Conservation (phyloP, 139 green algal species). For the Tetradesmus lagerheimii region DNA sequence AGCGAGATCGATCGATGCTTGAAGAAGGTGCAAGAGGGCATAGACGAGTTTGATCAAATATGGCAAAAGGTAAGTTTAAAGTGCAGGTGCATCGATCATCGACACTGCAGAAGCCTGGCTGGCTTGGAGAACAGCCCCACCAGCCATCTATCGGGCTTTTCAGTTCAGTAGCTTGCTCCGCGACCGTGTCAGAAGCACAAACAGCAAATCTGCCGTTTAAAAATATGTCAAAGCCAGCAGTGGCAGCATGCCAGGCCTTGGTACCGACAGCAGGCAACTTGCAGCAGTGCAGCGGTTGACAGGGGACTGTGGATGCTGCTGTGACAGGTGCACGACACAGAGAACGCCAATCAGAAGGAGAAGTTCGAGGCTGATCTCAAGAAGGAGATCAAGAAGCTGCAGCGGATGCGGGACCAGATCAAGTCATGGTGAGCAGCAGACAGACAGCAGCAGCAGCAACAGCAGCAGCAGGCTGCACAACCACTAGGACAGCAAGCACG, state of each 20-base stretch:
- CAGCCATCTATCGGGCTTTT: background rate
- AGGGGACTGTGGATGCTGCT: background rate
- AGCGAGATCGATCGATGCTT: constrained; percentile 90
- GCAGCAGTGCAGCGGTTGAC: constrained; percentile 32
- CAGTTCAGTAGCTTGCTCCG: background rate
- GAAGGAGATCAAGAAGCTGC: constrained; percentile 99
- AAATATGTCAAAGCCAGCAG: background rate
- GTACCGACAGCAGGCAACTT: background rate
- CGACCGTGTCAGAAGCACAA: background rate
- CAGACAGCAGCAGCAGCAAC: background rate
- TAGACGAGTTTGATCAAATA: constrained; percentile 97
- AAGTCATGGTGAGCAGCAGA: constrained; percentile 91
- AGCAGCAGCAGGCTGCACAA: background rate
- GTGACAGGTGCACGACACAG: constrained; percentile 90
- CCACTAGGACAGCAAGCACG: background rate
- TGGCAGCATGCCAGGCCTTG: constrained; percentile 10
- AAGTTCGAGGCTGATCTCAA: constrained; percentile 99
- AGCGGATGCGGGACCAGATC: constrained; percentile 97
- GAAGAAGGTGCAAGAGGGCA: constrained; percentile 97
- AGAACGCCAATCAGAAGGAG: constrained; percentile 94
- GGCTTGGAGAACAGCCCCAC: background rate
- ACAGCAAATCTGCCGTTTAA: background rate
- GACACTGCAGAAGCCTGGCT: background rate
- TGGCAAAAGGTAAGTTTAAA: constrained; percentile 91
- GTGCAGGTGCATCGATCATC: background rate